Evolutionary conservation across 768 basidiomycete genomes (phyloP).

Genomic region (Hygrocybe coccinea): DNA sequence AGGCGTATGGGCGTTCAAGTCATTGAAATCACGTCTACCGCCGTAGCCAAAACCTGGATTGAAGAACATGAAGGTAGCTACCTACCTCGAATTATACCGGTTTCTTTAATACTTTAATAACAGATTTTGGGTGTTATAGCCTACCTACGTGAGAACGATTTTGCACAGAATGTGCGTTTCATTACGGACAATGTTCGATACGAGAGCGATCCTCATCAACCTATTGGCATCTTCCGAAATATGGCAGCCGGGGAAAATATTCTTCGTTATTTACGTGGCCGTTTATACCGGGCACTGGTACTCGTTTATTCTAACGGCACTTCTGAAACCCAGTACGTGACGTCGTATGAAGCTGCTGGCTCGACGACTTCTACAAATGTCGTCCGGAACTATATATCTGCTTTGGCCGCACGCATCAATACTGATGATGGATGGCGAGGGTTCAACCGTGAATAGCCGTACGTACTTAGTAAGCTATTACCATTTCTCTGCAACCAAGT

Average conservation of each 20-base stretch:
- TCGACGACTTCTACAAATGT: constrained; percentile 11
- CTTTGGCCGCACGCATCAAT: background rate
- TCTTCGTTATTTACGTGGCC: constrained; percentile 22
- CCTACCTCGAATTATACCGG: background rate
- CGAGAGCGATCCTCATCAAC: constrained; percentile 10
- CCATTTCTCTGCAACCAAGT: background rate
- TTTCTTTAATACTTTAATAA: background rate
- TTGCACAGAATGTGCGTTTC: constrained; percentile 20
- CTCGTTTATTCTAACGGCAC: constrained; percentile 21
- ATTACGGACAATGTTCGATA: constrained; percentile 29
- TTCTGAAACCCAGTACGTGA: constrained; percentile 18
- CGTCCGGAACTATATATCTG: constrained; percentile 6
- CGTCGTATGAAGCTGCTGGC: constrained; percentile 16
- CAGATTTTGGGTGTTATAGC: constrained; percentile 8
- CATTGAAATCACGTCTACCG: constrained; percentile 26
- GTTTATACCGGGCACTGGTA: constrained; percentile 17
- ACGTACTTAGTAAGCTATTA: background rate
- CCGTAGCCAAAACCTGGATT: constrained; percentile 26
- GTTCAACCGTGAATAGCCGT: background rate
- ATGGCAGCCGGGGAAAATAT: constrained; percentile 24
- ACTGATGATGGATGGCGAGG: constrained; percentile 2
- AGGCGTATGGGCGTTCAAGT: constrained; percentile 16
- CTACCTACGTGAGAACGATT: constrained; percentile 22
- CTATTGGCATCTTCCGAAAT: constrained; percentile 12
- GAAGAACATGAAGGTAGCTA: constrained; percentile 21